Percentiles rank a stretch among this genome's conserved stretches.
Evolutionary conservation across 1,284 basidiomycete genomes (phyloP).

Genomic region (Anthracocystis panici-leucophaei): DNA sequence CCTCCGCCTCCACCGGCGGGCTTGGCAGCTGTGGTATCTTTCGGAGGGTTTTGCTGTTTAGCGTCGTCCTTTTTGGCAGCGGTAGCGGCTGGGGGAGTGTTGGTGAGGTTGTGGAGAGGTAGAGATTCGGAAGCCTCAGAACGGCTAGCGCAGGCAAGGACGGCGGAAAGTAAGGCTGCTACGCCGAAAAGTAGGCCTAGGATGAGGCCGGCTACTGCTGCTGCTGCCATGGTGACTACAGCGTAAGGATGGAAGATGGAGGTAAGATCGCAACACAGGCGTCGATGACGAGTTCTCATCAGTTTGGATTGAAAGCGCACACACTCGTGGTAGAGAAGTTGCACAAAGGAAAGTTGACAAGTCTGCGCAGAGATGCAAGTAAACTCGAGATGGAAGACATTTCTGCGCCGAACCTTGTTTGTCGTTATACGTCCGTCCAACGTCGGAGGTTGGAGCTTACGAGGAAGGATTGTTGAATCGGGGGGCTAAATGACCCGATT

Average conservation of each 20-base stretch:
- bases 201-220: slow-evolving; percentile 35
- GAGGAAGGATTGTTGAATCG: slow-evolving; percentile 2
- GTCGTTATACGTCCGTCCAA: slow-evolving; percentile 12
- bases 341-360: no score
- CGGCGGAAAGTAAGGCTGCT: slow-evolving; percentile 25
- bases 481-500: neutral
- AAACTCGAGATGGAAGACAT: slow-evolving; percentile 22
- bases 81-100: slow-evolving; percentile 13
- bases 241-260: neutral
- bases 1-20: neutral
- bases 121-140: slow-evolving; percentile 22
- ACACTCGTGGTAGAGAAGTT: neutral
- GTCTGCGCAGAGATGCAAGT: slow-evolving; percentile 1
- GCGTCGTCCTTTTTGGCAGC: slow-evolving; percentile 2
- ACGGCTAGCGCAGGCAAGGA: slow-evolving; percentile 28
- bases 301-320: neutral
- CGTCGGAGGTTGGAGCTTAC: neutral
- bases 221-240: slow-evolving; percentile 21
- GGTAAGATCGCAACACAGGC: neutral
- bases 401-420: neutral
- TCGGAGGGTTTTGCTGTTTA: no score
- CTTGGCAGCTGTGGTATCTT: neutral
- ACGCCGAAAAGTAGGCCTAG: slow-evolving; percentile 27
- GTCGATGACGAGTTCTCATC: neutral
- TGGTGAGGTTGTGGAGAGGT: slow-evolving; percentile 20